phyloP scores from a whole-genome alignment of 495 filamentous ascomycete species.

The Aspergillus sparsus region DNA sequence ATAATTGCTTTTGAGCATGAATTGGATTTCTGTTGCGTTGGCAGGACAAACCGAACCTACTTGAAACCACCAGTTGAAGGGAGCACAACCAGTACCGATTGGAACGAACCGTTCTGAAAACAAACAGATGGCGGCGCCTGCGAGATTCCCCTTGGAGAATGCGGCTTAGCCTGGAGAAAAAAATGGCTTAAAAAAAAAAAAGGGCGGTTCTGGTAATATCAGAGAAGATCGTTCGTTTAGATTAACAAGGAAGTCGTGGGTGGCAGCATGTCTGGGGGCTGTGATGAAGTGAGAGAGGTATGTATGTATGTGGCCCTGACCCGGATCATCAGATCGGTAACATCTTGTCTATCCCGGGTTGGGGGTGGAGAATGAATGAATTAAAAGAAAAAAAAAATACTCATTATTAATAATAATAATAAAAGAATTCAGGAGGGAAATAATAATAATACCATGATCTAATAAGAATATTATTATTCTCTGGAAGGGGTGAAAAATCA shows the following conservation, averaged over 20 bases:
- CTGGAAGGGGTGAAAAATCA: background rate
- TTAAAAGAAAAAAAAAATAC: background rate
- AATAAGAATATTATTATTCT: conserved; percentile 8
- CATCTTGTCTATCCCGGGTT: background rate
- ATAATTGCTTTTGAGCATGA: background rate
- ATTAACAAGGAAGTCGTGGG: background rate
- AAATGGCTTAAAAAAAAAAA: conserved; percentile 2
- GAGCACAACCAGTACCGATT: too few relatives aligned
- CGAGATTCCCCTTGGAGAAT: background rate
- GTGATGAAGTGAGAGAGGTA: conserved; percentile 10
- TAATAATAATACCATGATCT: conserved; percentile 1
- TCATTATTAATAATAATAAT: conserved; percentile 1
- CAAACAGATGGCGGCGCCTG: too few relatives aligned
- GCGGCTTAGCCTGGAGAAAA: background rate
- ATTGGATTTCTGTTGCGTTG: too few relatives aligned
- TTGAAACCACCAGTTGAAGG: too few relatives aligned
- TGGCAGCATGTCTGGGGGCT: conserved; percentile 13
- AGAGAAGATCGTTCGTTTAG: conserved; percentile 15
- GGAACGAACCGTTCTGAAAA: too few relatives aligned
- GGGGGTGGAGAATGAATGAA: background rate
- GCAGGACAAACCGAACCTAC: too few relatives aligned
- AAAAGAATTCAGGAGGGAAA: background rate
- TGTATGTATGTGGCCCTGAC: background rate
- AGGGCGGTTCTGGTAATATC: conserved; percentile 4
- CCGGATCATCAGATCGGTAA: background rate